Conservation (phyloP, 2,329 filamentous ascomycete species). For the Venturia effusa region DNA sequence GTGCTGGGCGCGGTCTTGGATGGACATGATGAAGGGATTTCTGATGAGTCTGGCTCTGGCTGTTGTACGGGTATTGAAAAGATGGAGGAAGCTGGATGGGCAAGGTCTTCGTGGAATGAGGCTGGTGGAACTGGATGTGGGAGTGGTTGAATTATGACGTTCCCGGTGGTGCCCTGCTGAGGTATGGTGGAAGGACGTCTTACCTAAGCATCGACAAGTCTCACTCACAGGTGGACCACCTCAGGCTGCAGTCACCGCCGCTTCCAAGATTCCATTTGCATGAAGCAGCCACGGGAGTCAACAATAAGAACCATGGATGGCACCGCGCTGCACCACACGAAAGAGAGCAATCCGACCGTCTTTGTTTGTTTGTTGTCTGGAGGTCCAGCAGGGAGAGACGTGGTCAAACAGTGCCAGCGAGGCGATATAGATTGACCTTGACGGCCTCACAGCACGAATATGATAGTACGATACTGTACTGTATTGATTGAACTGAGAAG, state of each 20-base stretch:
- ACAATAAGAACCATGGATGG: no score
- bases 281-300: neutral
- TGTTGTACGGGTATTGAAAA: no score
- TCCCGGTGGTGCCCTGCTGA: no score
- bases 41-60: neutral
- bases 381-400: neutral
- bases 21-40: slow-evolving; percentile 49
- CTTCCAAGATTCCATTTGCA: no score
- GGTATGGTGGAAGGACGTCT: no score
- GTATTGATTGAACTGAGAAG: no score
- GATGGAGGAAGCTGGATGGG: neutral
- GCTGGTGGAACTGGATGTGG: neutral
- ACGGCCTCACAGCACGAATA: neutral
- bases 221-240: no score
- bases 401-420: neutral
- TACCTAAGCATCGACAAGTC: no score
- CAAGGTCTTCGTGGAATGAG: neutral
- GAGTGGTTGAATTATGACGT: neutral
- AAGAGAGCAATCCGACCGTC: no score
- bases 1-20: slow-evolving; percentile 66
- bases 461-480: no score
- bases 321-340: no score
- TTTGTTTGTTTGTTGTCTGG: neutral
- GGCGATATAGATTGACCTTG: neutral
- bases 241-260: no score